Percentiles rank a stretch among this genome's conserved stretches.
These are phyloP conservation scores for Balakata baccata DNA, from an alignment of 345 rosid genomes.

Conservation along the genomic window DNA sequence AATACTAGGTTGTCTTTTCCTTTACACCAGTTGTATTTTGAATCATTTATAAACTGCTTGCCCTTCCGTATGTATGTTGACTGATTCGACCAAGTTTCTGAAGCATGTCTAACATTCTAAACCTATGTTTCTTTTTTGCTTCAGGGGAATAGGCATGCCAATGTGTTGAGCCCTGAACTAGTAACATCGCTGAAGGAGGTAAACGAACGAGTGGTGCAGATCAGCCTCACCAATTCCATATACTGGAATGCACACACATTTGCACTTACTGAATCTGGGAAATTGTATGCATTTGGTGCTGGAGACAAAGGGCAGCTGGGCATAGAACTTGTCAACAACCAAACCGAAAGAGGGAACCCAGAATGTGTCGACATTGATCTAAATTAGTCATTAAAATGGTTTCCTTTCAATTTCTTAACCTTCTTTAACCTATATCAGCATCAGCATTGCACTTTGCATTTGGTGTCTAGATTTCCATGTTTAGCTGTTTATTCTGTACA, in stretches of 20 bases:
- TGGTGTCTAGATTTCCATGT: constrained; percentile 39
- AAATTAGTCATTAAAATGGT: constrained; percentile 36
- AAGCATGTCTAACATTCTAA: neutral
- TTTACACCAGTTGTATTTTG: too few relatives aligned
- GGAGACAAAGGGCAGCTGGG: constrained; percentile 98
- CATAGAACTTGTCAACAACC: constrained; percentile 55
- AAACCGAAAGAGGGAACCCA: constrained; percentile 71
- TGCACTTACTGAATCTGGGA: constrained; percentile 81
- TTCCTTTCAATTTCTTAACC: constrained; percentile 5
- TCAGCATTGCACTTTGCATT: constrained; percentile 24
- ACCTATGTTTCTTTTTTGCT: neutral
- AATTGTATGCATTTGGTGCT: constrained; percentile 79
- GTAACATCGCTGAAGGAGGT: constrained; percentile 68
- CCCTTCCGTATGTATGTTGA: neutral
- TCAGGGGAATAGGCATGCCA: constrained; percentile 67
- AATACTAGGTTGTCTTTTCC: neutral
- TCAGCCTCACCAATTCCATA: constrained; percentile 78
- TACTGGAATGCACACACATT: constrained; percentile 88
- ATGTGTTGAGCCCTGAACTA: constrained; percentile 62
- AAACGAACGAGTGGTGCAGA: constrained; percentile 76
- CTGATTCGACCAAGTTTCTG: neutral
- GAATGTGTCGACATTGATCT: constrained; percentile 70
- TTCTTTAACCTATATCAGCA: constrained; percentile 3
- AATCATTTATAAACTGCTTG: neutral
- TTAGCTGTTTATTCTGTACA: constrained; percentile 46